These are phyloP conservation scores for Teratosphaeria epicoccoides DNA, from an alignment of 2,329 filamentous ascomycete species.

Conservation along the genomic window DNA sequence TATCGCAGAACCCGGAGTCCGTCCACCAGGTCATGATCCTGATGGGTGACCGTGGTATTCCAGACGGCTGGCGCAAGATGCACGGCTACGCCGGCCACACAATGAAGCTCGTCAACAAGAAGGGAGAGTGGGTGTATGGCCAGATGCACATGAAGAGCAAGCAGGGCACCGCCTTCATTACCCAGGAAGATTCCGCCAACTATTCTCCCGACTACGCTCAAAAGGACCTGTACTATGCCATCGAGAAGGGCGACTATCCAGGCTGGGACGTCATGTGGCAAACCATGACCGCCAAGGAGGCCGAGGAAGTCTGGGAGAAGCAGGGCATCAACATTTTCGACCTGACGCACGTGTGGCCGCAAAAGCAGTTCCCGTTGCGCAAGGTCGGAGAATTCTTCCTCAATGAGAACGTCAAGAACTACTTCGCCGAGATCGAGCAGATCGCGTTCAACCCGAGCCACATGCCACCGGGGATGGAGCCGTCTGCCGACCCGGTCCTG, in stretches of 20 bases:
- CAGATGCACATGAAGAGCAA: slow-evolving; percentile 45
- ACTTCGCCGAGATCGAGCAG: slow-evolving; percentile 59
- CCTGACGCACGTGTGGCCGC: slow-evolving; percentile 45
- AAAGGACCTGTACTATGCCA: slow-evolving; percentile 43
- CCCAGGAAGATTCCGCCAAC: slow-evolving; percentile 40
- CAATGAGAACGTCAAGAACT: slow-evolving; percentile 49
- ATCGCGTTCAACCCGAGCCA: slow-evolving; percentile 59
- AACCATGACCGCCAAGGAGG: slow-evolving; percentile 43
- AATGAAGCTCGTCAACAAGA: slow-evolving; percentile 43
- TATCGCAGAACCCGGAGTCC: slow-evolving; percentile 44
- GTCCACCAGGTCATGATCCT: slow-evolving; percentile 45
- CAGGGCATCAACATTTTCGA: slow-evolving; percentile 46
- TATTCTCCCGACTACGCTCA: slow-evolving; percentile 44
- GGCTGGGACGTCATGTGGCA: slow-evolving; percentile 43
- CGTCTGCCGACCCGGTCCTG: slow-evolving; percentile 59
- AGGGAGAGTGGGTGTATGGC: slow-evolving; percentile 43
- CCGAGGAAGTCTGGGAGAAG: slow-evolving; percentile 42
- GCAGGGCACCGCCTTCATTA: slow-evolving; percentile 43
- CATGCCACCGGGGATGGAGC: slow-evolving; percentile 56
- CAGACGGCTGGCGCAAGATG: slow-evolving; percentile 46
- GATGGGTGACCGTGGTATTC: slow-evolving; percentile 46
- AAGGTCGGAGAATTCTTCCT: slow-evolving; percentile 44
- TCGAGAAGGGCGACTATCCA: slow-evolving; percentile 43
- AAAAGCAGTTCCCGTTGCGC: slow-evolving; percentile 41
- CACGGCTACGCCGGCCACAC: slow-evolving; percentile 45